Evolutionary conservation across 73 alveolate genomes (phyloP).

Genomic region (Tetrahymena elliotti): DNA sequence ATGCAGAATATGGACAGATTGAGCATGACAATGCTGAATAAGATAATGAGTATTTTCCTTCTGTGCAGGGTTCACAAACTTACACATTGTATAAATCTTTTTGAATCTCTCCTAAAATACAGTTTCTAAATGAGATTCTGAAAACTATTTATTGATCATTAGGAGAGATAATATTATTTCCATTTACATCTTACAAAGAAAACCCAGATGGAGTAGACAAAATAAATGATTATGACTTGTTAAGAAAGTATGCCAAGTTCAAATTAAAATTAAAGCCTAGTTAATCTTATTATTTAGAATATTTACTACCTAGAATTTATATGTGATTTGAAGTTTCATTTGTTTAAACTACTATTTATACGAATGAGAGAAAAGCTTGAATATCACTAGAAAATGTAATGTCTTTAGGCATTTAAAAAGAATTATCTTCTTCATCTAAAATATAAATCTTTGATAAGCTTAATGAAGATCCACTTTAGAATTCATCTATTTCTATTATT

Average conservation of each 20-base stretch:
- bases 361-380: neutral
- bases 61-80: neutral
- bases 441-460: neutral
- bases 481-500: neutral
- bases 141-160: neutral
- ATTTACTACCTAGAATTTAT: neutral
- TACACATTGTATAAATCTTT: neutral
- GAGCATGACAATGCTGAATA: neutral
- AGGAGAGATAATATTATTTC: neutral
- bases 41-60: neutral
- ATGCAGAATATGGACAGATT: neutral
- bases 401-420: neutral
- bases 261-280: neutral
- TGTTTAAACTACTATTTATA: neutral
- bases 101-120: neutral
- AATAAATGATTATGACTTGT: neutral
- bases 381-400: neutral
- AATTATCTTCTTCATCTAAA: neutral
- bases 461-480: neutral
- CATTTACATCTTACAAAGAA: neutral
- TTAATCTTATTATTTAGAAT: neutral
- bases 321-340: neutral
- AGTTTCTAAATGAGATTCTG: neutral
- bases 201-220: neutral
- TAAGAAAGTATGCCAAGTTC: neutral